These are phyloP conservation scores for Acer negundo DNA, from an alignment of 345 rosid genomes.

Conservation along the genomic window DNA sequence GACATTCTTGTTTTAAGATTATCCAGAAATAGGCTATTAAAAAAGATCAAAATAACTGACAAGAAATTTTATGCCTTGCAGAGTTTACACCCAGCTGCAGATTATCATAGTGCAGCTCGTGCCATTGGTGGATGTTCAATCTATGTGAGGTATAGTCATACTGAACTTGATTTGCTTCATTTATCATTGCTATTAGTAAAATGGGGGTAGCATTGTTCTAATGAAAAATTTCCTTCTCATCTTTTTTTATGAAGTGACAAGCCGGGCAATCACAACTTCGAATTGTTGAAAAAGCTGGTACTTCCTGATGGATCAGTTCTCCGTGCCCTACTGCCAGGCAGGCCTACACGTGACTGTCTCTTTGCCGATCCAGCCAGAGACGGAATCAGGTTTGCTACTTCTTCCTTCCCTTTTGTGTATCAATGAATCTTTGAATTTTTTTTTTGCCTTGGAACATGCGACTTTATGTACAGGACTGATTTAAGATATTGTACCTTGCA, in stretches of 20 bases:
- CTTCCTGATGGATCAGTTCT: constrained; percentile 95
- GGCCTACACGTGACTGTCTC: constrained; percentile 90
- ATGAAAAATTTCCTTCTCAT: background rate
- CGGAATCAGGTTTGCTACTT: constrained; percentile 54
- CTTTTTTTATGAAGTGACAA: constrained; percentile 59
- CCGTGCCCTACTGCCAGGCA: constrained; percentile 83
- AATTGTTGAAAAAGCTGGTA: constrained; percentile 80
- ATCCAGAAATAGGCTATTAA: background rate
- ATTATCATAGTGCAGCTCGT: constrained; percentile 95
- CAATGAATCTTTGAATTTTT: background rate
- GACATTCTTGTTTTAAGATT: background rate
- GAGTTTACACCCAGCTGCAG: constrained; percentile 97
- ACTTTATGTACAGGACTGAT: background rate
- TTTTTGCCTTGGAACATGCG: background rate
- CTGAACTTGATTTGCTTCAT: constrained; percentile 8
- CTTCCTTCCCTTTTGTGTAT: background rate
- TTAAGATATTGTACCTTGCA: constrained; percentile 24
- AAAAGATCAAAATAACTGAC: constrained; percentile 2
- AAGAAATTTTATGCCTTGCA: constrained; percentile 35
- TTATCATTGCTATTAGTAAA: background rate
- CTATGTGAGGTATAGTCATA: constrained; percentile 74
- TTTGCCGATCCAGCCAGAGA: constrained; percentile 93
- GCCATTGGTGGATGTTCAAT: constrained; percentile 96
- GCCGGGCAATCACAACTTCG: constrained; percentile 94
- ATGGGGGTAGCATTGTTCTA: constrained; percentile 13